phyloP scores from a whole-genome alignment of 1,284 basidiomycete genomes.

The Cryptococcus deneoformans region DNA sequence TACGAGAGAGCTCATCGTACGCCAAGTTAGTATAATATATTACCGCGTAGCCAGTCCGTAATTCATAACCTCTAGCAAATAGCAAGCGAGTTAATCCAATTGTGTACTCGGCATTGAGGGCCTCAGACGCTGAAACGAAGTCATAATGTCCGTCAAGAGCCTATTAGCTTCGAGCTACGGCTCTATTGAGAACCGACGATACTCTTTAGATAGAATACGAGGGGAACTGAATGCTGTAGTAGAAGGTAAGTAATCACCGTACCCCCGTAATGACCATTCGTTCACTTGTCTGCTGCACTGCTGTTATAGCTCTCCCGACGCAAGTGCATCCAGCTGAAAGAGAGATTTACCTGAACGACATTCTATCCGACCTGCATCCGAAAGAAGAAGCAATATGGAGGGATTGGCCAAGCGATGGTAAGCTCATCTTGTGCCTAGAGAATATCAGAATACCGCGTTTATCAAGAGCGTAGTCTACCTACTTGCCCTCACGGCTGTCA shows the following conservation, averaged over 20 bases:
- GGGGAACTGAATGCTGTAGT: constrained; percentile 10
- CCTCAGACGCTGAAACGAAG: too few species aligned
- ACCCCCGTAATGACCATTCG: background rate
- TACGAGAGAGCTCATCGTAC: too few species aligned
- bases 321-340: constrained; percentile 49
- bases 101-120: constrained; percentile 35
- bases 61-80: too few species aligned
- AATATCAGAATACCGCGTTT: background rate
- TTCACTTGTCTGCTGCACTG: background rate
- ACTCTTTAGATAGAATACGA: constrained; percentile 3
- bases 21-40: too few species aligned
- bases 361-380: constrained; percentile 61
- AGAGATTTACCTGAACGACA: constrained; percentile 54
- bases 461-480: constrained; percentile 21
- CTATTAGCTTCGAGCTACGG: constrained; percentile 5
- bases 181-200: constrained; percentile 2
- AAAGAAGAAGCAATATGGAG: constrained; percentile 51
- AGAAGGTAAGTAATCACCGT: constrained; percentile 10
- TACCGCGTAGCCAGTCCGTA: too few species aligned
- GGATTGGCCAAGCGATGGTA: constrained; percentile 31
- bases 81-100: too few species aligned
- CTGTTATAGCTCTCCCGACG: constrained; percentile 41
- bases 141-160: background rate
- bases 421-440: constrained; percentile 2
- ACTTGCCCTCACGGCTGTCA: constrained; percentile 66